Conservation (phyloP, 2,329 filamentous ascomycete species). For the Fusarium aywerte region DNA sequence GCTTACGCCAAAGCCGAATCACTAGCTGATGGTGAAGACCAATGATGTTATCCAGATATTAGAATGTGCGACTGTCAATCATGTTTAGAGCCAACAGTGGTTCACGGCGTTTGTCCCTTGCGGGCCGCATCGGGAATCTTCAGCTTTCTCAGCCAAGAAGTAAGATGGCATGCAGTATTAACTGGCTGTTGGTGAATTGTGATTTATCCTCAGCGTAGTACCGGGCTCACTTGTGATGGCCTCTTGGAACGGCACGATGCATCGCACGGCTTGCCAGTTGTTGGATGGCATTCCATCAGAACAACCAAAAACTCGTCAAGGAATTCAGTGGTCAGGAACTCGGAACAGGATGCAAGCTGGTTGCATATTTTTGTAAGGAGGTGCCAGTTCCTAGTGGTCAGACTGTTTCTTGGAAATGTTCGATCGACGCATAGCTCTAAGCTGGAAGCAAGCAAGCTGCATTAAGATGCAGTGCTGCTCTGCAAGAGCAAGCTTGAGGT, state of each 20-base stretch:
- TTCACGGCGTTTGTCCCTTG: neutral
- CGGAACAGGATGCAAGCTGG: neutral
- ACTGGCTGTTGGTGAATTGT: neutral
- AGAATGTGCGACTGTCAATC: conserved; percentile 22
- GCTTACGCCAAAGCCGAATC: neutral
- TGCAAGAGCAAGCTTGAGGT: neutral
- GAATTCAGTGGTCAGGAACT: neutral
- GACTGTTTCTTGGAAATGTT: neutral
- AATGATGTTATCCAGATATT: neutral
- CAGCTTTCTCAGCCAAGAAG: neutral
- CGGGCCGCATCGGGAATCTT: conserved; percentile 1
- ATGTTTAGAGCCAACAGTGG: conserved; percentile 16
- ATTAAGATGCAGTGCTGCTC: neutral
- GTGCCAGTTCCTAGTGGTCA: neutral
- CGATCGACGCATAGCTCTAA: neutral
- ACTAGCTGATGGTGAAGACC: neutral
- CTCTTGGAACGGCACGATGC: neutral
- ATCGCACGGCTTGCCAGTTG: neutral
- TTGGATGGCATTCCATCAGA: neutral
- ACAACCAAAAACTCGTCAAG: neutral
- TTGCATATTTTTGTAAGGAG: neutral
- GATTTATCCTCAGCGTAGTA: neutral
- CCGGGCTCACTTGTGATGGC: too few species aligned
- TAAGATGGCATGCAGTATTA: neutral
- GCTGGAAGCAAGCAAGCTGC: neutral